Evolutionary conservation across 345 rosid genomes (phyloP).

Genomic region (Salix arbutifolia): DNA sequence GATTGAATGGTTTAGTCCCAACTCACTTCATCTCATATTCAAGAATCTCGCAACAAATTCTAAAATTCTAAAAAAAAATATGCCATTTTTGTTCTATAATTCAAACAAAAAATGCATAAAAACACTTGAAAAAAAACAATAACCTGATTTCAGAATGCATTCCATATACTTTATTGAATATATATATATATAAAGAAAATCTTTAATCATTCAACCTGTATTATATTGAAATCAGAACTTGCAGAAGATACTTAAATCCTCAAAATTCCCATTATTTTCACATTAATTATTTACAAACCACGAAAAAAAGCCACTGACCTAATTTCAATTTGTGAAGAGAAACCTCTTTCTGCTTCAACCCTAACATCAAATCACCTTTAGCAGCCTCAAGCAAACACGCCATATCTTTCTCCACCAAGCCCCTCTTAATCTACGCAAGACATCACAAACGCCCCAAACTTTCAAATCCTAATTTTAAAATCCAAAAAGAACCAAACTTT

Average conservation of each 20-base stretch:
- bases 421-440: slow-evolving; percentile 38
- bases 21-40: background rate
- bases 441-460: slow-evolving; percentile 9
- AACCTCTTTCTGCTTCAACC: slow-evolving; percentile 52
- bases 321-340: slow-evolving; percentile 47
- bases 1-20: background rate
- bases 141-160: background rate
- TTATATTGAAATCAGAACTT: background rate
- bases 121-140: background rate
- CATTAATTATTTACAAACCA: background rate
- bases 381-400: slow-evolving; percentile 35
- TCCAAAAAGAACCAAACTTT: slow-evolving; percentile 10
- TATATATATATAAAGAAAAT: background rate
- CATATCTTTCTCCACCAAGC: slow-evolving; percentile 44
- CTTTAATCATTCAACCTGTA: background rate
- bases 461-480: slow-evolving; percentile 28
- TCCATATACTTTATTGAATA: background rate
- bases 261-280: background rate
- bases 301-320: slow-evolving; percentile 30
- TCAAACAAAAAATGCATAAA: background rate
- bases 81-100: background rate
- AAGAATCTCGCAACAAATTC: background rate
- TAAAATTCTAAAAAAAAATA: background rate
- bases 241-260: background rate
- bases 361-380: slow-evolving; percentile 52